Conservation (phyloP, 305 asterid genomes). For the Galium porrigens region DNA sequence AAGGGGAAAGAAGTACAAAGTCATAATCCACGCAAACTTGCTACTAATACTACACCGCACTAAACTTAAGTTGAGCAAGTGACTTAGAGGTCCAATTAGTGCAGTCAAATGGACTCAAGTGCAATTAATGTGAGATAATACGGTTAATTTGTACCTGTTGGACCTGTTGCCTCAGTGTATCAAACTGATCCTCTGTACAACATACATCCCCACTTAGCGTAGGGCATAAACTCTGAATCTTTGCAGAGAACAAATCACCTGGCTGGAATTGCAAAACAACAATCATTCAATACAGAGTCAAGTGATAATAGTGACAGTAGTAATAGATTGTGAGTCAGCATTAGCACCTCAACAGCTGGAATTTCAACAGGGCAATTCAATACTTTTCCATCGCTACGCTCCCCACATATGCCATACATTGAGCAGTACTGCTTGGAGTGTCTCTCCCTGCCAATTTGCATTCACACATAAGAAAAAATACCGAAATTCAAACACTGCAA, state of each 20-base stretch:
- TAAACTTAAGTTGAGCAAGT: neutral
- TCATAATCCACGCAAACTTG: neutral
- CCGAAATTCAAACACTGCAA: neutral
- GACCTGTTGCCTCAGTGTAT: conserved; percentile 66
- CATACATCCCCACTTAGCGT: conserved; percentile 71
- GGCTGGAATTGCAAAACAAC: conserved; percentile 36
- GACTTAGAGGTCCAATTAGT: neutral
- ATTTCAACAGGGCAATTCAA: conserved; percentile 65
- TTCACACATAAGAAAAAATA: neutral
- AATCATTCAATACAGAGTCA: neutral
- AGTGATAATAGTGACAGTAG: neutral
- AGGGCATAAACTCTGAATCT: conserved; percentile 89
- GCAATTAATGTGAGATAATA: neutral
- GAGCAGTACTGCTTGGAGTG: conserved; percentile 67
- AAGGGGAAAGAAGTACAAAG: neutral
- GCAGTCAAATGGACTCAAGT: neutral
- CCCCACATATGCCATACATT: conserved; percentile 81
- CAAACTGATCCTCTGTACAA: conserved; percentile 72
- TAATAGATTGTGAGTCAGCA: neutral
- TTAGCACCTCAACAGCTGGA: conserved; percentile 46
- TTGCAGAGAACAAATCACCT: conserved; percentile 57
- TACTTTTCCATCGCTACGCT: conserved; percentile 67
- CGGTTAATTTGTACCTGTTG: conserved; percentile 55
- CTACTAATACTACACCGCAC: neutral
- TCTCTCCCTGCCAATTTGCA: conserved; percentile 19